phyloP scores from a whole-genome alignment of 176 grass and related monocot genomes.

The Oropetium thomaeum region DNA sequence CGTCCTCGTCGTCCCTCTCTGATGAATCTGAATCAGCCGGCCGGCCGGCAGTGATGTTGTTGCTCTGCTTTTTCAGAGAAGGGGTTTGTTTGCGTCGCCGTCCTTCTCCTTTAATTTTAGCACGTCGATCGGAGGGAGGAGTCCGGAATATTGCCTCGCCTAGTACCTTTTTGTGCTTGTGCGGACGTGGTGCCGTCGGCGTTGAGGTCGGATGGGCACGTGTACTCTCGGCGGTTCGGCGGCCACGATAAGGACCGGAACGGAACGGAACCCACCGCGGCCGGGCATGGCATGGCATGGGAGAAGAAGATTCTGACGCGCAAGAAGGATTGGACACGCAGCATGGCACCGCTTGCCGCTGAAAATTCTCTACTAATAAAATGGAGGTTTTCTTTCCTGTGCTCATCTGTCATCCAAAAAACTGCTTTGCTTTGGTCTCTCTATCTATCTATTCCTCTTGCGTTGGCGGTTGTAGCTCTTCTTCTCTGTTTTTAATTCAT shows the following conservation, averaged over 20 bases:
- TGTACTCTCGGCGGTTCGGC: background rate
- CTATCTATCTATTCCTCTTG: too few species aligned
- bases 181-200: background rate
- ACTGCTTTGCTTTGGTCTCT: too few species aligned
- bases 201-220: slow-evolving; percentile 16
- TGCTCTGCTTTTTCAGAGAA: background rate
- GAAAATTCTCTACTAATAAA: too few species aligned
- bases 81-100: background rate
- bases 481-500: too few species aligned
- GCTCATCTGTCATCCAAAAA: too few species aligned
- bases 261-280: background rate
- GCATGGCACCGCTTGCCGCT: background rate
- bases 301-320: background rate
- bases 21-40: too few species aligned
- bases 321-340: background rate
- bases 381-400: background rate
- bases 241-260: background rate
- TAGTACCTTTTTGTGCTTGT: background rate
- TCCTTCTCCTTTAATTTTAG: background rate
- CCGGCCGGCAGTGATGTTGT: background rate
- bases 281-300: background rate
- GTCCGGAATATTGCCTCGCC: slow-evolving; percentile 24
- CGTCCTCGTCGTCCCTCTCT: too few species aligned
- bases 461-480: too few species aligned
- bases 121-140: background rate